phyloP scores from a whole-genome alignment of 2,329 filamentous ascomycete species.

The Ceratocystis destructans region DNA sequence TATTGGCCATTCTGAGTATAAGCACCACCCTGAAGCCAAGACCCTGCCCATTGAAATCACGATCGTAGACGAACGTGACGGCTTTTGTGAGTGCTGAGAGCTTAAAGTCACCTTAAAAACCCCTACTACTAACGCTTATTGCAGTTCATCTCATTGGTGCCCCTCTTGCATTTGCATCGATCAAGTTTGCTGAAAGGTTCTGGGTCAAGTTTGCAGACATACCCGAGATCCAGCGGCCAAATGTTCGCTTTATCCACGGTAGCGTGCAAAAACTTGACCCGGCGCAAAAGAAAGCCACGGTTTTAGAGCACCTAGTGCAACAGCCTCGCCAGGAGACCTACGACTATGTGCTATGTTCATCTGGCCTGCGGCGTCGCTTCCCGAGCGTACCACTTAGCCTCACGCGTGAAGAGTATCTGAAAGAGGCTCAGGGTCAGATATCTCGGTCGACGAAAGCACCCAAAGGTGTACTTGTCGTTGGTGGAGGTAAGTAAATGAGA shows the following conservation, averaged over 20 bases:
- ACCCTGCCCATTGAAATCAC: conserved; percentile 53
- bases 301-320: conserved; percentile 37
- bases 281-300: conserved; percentile 43
- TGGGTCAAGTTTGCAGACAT: conserved; percentile 60
- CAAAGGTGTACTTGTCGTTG: conserved; percentile 56
- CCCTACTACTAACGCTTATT: conserved; percentile 7
- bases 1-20: conserved; percentile 27
- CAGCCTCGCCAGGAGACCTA: conserved; percentile 38
- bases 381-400: conserved; percentile 58
- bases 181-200: conserved; percentile 48
- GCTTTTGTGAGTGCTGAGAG: conserved; percentile 49
- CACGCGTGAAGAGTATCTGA: conserved; percentile 47
- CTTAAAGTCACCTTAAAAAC: no score
- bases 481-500: conserved; percentile 38
- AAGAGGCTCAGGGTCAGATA: conserved; percentile 49
- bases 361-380: conserved; percentile 55
- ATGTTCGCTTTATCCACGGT: conserved; percentile 52
- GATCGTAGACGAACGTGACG: conserved; percentile 66
- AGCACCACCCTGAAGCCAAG: conserved; percentile 30
- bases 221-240: conserved; percentile 47
- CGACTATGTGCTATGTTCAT: conserved; percentile 62
- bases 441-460: conserved; percentile 36
- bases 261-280: conserved; percentile 48
- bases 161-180: conserved; percentile 54
- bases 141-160: conserved; percentile 63